These are phyloP conservation scores for Gymnopus androsaceus DNA, from an alignment of 1,284 basidiomycete species.

Conservation along the genomic window DNA sequence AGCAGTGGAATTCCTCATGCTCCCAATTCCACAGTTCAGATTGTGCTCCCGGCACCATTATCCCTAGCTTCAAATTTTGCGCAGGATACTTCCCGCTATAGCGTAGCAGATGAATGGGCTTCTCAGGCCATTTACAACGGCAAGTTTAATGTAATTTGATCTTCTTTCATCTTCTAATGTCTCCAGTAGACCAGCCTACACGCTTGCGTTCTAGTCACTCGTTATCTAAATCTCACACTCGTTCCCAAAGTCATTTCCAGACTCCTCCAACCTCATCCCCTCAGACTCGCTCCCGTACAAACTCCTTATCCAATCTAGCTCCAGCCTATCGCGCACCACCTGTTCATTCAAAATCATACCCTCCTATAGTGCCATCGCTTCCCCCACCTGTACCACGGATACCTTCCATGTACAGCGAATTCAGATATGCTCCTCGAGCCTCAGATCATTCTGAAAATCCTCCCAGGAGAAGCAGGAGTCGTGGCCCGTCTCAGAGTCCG, in stretches of 20 bases:
- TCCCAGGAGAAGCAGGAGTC: neutral
- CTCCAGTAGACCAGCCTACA: neutral
- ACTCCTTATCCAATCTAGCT: neutral
- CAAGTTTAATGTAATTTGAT: neutral
- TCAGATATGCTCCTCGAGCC: neutral
- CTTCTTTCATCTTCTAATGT: neutral
- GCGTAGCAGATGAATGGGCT: conserved; percentile 8
- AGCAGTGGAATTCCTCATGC: conserved; percentile 51
- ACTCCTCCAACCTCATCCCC: neutral
- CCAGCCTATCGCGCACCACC: neutral
- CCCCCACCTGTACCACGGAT: conserved; percentile 9
- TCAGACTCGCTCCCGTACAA: neutral
- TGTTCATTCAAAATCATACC: neutral
- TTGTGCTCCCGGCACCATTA: conserved; percentile 60
- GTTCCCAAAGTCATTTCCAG: neutral
- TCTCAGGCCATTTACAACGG: neutral
- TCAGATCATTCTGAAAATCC: neutral
- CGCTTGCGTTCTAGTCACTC: conserved; percentile 3
- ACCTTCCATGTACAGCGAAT: conserved; percentile 4
- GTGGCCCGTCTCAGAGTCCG: no score
- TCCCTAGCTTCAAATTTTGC: conserved; percentile 36
- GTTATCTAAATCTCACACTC: neutral
- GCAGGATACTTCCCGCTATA: neutral
- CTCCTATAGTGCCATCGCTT: neutral
- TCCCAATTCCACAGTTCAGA: conserved; percentile 52